Conservation (phyloP, 208 protist species). For the Balamuthia mandrillaris region DNA sequence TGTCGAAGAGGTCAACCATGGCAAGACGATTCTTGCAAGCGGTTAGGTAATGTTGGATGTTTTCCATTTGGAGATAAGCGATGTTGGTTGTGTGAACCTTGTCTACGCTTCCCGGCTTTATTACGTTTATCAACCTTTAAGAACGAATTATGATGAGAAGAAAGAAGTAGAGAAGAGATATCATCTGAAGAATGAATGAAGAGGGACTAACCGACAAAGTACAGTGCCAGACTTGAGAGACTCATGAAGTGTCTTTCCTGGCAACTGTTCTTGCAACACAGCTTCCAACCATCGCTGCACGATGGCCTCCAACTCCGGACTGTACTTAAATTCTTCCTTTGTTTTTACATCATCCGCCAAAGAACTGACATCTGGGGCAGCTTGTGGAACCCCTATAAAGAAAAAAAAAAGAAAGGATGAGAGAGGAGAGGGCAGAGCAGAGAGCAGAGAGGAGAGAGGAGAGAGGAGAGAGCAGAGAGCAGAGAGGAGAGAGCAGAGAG, state of each 20-base stretch:
- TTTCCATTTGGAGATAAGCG: constrained; percentile 19
- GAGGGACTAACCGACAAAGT: not conserved
- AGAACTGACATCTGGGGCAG: not conserved
- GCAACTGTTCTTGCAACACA: constrained; percentile 9
- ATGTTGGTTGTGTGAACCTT: constrained; percentile 24
- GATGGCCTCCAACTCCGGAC: not conserved
- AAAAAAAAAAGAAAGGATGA: not conserved
- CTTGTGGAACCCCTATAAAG: not conserved
- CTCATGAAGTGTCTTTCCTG: not conserved
- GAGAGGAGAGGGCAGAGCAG: not conserved
- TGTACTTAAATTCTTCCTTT: constrained; percentile 28
- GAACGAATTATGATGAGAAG: not conserved
- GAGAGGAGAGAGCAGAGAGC: not conserved
- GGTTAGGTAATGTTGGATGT: constrained; percentile 17
- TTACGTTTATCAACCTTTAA: constrained; percentile 11
- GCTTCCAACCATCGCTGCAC: constrained; percentile 17
- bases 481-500: not conserved
- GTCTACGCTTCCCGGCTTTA: constrained; percentile 6
- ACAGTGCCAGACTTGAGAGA: constrained; percentile 10
- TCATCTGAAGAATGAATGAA: too few relatives aligned
- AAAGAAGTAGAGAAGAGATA: not conserved
- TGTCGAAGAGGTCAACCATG: constrained; percentile 28
- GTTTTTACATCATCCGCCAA: not conserved
- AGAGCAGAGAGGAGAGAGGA: not conserved
- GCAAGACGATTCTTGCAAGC: not conserved